A percentile compares a stretch with the other conserved stretches of the same genome.
Conservation (phyloP, 2,329 filamentous ascomycete genomes). For the Botrytis cinerea region DNA sequence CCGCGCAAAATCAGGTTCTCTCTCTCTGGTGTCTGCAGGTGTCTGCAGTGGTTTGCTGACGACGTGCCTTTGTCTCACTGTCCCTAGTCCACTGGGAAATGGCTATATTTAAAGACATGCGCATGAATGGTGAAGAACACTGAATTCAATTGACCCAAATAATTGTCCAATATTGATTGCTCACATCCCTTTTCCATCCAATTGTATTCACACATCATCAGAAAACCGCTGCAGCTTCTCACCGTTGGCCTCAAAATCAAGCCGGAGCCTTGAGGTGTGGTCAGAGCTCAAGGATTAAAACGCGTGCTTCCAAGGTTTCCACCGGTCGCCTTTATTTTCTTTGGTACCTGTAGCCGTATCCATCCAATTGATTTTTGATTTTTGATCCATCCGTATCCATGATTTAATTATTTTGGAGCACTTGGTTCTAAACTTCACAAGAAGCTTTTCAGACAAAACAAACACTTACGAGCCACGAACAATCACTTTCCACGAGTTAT, state of each 20-base stretch:
- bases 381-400: neutral
- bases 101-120: neutral
- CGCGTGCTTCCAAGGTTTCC: slow-evolving; percentile 10
- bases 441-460: slow-evolving; percentile 13
- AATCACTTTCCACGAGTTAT: slow-evolving; percentile 10
- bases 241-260: neutral
- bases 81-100: neutral
- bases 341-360: neutral
- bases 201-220: neutral
- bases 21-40: neutral
- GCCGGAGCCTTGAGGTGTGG: neutral
- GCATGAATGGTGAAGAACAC: neutral
- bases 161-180: neutral
- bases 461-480: slow-evolving; percentile 1
- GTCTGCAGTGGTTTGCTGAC: neutral
- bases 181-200: neutral
- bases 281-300: slow-evolving; percentile 9
- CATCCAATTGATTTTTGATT: slow-evolving; percentile 5
- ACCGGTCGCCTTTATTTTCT: slow-evolving; percentile 7
- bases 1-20: neutral
- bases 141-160: neutral
- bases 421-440: slow-evolving; percentile 5
- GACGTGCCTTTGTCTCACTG: neutral
- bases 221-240: neutral
- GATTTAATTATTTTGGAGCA: slow-evolving; percentile 11